Percentiles rank a stretch among this genome's conserved stretches.
phyloP scores from a whole-genome alignment of 2,329 filamentous ascomycete genomes.

The Exophiala viscosa region DNA sequence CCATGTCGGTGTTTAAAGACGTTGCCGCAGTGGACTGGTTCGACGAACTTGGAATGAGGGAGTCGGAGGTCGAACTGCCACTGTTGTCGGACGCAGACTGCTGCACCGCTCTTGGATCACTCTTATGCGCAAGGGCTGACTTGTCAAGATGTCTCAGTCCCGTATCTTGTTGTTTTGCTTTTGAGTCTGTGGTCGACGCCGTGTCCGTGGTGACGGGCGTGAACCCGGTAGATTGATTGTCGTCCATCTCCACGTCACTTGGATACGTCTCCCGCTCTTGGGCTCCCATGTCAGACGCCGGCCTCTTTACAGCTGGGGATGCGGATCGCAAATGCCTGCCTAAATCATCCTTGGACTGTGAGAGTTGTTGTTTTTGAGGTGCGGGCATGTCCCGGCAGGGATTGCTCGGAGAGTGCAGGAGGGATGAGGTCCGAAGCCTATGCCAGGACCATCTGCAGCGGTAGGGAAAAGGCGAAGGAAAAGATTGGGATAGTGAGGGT shows the following conservation, averaged over 20 bases:
- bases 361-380: constrained; percentile 29
- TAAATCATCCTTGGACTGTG: constrained; percentile 28
- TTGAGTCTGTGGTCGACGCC: constrained; percentile 12
- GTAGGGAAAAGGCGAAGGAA: constrained; percentile 4
- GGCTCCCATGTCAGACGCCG: constrained; percentile 53
- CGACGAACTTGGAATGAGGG: constrained; percentile 38
- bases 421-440: constrained; percentile 17
- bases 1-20: constrained; percentile 27
- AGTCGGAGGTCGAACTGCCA: constrained; percentile 35
- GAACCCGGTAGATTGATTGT: constrained; percentile 12
- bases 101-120: constrained; percentile 39
- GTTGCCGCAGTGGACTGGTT: constrained; percentile 36
- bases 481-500: constrained; percentile 11
- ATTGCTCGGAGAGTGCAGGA: constrained; percentile 30
- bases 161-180: constrained; percentile 25
- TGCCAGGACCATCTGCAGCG: constrained; percentile 20
- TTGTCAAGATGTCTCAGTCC: constrained; percentile 23
- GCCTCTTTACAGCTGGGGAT: constrained; percentile 53
- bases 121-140: constrained; percentile 29
- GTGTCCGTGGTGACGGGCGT: constrained; percentile 11
- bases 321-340: constrained; percentile 39
- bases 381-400: constrained; percentile 36
- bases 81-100: constrained; percentile 30
- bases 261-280: constrained; percentile 30
- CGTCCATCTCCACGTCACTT: constrained; percentile 35